Evolutionary conservation across 352 stramenopile species (phyloP).

Genomic region (Globisporangium rhizosaccharum): DNA sequence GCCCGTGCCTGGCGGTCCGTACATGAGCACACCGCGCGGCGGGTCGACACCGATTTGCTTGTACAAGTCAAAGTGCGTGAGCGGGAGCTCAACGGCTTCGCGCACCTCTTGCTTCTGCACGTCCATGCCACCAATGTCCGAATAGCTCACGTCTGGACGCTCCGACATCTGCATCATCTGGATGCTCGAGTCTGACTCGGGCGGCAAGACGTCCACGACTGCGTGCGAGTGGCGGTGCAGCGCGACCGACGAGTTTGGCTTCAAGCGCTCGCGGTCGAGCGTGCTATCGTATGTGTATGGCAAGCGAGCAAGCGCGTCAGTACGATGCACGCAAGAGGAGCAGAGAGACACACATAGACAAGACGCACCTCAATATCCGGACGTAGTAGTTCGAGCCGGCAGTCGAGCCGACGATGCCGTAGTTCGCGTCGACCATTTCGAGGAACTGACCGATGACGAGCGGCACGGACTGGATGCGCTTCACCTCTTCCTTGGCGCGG

Average conservation of each 20-base stretch:
- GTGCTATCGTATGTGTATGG: constrained; percentile 51
- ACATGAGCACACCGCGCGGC: constrained; percentile 97
- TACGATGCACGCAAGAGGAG: not conserved
- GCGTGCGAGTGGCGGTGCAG: constrained; percentile 98
- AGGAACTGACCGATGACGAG: constrained; percentile 99
- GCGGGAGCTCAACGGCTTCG: constrained; percentile 98
- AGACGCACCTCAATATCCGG: constrained; percentile 81
- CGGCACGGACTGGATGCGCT: constrained; percentile 99
- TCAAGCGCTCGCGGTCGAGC: constrained; percentile 97
- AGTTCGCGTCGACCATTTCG: constrained; percentile 99
- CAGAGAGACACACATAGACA: constrained; percentile 7
- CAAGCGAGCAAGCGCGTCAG: not conserved
- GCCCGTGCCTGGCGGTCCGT: constrained; percentile 93
- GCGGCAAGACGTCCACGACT: constrained; percentile 98
- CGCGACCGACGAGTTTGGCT: constrained; percentile 98
- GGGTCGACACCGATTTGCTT: constrained; percentile 99
- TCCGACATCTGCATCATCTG: constrained; percentile 99
- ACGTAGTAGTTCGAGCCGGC: constrained; percentile 99
- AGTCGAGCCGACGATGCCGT: constrained; percentile 97
- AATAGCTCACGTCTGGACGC: constrained; percentile 94
- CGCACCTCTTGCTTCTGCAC: constrained; percentile 98
- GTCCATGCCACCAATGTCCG: constrained; percentile 99
- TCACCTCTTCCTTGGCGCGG: constrained; percentile 98
- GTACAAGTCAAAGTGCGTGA: constrained; percentile 99
- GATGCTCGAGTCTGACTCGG: constrained; percentile 98